Conservation (phyloP, 306 rosid species). For the Datisca glomerata region DNA sequence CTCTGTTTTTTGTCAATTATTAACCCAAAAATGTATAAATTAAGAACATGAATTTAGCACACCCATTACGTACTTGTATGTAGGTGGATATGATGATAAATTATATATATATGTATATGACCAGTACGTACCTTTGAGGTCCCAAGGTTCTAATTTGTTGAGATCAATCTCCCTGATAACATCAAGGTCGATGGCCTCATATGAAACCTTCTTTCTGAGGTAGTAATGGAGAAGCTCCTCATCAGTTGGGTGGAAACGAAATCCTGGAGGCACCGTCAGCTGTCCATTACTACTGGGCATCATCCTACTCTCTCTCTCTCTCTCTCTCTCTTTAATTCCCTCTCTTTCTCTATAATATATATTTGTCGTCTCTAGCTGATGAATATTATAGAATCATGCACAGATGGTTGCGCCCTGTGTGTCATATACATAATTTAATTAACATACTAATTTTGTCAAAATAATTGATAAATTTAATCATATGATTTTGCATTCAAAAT, state of each 20-base stretch:
- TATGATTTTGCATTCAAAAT: too few species aligned
- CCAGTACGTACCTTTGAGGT: conserved; percentile 99
- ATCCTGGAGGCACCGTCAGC: conserved; percentile 88
- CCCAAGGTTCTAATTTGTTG: conserved; percentile 98
- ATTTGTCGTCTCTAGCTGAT: neutral
- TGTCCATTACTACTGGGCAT: conserved; percentile 36
- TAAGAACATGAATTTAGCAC: too few species aligned
- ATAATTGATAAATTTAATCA: too few species aligned
- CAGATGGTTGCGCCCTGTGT: too few species aligned
- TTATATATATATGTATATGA: too few species aligned
- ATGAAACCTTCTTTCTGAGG: conserved; percentile 85
- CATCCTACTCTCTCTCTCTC: neutral
- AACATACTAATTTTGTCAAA: too few species aligned
- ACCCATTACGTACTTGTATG: too few species aligned
- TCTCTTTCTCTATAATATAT: too few species aligned
- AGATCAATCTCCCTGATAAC: conserved; percentile 91
- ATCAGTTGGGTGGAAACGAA: conserved; percentile 91
- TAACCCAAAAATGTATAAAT: too few species aligned
- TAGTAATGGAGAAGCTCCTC: conserved; percentile 98
- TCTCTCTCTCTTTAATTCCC: conserved; percentile 1
- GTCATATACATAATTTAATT: too few species aligned
- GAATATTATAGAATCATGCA: neutral
- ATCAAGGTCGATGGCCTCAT: conserved; percentile 89
- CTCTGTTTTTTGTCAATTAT: too few species aligned
- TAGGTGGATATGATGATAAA: too few species aligned